Base-by-base conservation (phyloP, 2,329 filamentous ascomycete species). In the Cladophialophora yegresii region DNA sequence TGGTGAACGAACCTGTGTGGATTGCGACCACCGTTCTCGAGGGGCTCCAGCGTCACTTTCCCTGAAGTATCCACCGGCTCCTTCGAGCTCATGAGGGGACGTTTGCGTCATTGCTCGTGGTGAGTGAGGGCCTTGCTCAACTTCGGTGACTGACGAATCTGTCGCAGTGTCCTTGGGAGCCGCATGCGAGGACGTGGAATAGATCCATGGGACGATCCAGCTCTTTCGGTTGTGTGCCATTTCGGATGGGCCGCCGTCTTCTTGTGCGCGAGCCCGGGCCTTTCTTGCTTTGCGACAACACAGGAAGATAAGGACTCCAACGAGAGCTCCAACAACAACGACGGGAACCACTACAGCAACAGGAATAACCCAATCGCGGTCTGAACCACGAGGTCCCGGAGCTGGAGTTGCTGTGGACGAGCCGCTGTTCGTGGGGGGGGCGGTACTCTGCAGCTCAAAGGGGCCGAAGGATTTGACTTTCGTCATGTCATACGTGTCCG, bases 291-390 rank as follows among this genome's bases (percentile, higher is more conserved):
- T 55, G 1, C 82, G 80, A 6, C 83, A 79, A 75, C 81, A 86
- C 23, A 88, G 75, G 26, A 85, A 77, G 43, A 84, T 78, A 6
- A 78, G 77, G 16, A 87, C 78, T 13, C 82, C 76, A 7, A 83
- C 66, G 22, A 81, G 80, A 0, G 82, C 83, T 40, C 88, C 69
- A 53, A 85, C 76, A 53, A 87, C 80, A 1, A 86, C 77, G 3
- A 85, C 85, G 1, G 87, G 78, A 3, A 89, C 80, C 2, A 86
- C 84, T 9, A 85, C 86, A 0, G 89, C 75, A 2, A 89, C 83
- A 0, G 87, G 86, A 0, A 82, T 82, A 1, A 89, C 81, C 80
- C 60, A 66, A 33, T 32, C 55, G 20, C 49, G 50, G 23, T 66
- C 10, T 9, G 32, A 47, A 8, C 54, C 32, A 23, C 56, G 40